A percentile compares a stretch with the other conserved stretches of the same genome.
phyloP scores from a whole-genome alignment of 1,284 basidiomycete genomes.

The Agaricales sp. region DNA sequence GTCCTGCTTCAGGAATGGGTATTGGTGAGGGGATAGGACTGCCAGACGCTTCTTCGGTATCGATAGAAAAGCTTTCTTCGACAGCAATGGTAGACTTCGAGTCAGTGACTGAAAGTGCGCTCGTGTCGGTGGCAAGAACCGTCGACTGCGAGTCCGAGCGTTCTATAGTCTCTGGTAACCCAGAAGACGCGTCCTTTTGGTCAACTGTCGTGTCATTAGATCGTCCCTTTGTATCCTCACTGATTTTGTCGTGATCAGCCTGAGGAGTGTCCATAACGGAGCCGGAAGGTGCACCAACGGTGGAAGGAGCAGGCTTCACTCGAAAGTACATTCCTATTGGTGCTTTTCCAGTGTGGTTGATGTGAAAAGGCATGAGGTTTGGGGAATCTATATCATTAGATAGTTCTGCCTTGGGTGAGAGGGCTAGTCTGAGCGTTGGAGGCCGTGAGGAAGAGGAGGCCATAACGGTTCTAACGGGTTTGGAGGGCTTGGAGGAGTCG shows the following conservation, averaged over 20 bases:
- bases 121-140: background rate
- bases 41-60: background rate
- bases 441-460: background rate
- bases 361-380: slow-evolving; percentile 74
- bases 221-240: slow-evolving; percentile 4
- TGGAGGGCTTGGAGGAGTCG: too few species aligned
- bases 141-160: background rate
- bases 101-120: background rate
- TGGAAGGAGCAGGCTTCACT: slow-evolving; percentile 31
- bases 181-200: slow-evolving; percentile 7
- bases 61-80: background rate
- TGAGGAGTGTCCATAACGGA: slow-evolving; percentile 2
- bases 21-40: background rate
- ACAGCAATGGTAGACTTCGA: background rate
- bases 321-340: slow-evolving; percentile 65
- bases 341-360: slow-evolving; percentile 59
- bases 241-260: background rate
- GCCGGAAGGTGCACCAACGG: slow-evolving; percentile 20
- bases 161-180: background rate
- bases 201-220: background rate
- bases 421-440: background rate
- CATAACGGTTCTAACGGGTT: too few species aligned
- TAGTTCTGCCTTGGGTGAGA: background rate
- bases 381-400: slow-evolving; percentile 25
- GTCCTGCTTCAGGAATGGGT: background rate